Evolutionary conservation across 768 basidiomycete species (phyloP).

Genomic region (Pleurotus salmoneostramineus): DNA sequence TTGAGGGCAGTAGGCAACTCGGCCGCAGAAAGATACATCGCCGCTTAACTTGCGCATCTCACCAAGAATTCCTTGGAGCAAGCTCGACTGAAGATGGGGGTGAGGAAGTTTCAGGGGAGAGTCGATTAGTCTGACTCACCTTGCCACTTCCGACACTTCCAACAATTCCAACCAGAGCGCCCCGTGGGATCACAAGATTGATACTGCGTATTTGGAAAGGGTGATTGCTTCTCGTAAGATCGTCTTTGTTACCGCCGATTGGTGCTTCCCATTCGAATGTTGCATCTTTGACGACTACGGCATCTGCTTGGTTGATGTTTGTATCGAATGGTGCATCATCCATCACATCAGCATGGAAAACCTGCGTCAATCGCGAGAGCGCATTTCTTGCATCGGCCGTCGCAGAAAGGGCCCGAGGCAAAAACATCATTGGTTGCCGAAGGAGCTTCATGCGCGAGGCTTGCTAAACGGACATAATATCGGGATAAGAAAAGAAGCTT

Average conservation of each 20-base stretch:
- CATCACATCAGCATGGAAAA: constrained; percentile 56
- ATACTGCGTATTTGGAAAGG: constrained; percentile 53
- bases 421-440: constrained; percentile 66
- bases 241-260: background rate
- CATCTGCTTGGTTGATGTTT: constrained; percentile 40
- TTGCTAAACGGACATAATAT: background rate
- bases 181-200: constrained; percentile 50
- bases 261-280: constrained; percentile 61
- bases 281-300: constrained; percentile 47
- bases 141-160: constrained; percentile 71
- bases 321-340: constrained; percentile 36
- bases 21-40: constrained; percentile 54
- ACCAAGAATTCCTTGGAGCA: constrained; percentile 62
- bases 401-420: constrained; percentile 58
- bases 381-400: constrained; percentile 66
- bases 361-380: constrained; percentile 40
- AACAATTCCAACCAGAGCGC: constrained; percentile 57
- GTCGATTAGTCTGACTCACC: constrained; percentile 18
- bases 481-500: constrained; percentile 6
- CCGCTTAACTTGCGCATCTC: constrained; percentile 62
- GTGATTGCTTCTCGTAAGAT: constrained; percentile 8
- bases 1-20: constrained; percentile 68
- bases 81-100: constrained; percentile 35
- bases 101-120: background rate
- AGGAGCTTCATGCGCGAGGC: constrained; percentile 36